Base-by-base conservation (phyloP, 176 grass and related monocot species). In the Carex cristatella region DNA sequence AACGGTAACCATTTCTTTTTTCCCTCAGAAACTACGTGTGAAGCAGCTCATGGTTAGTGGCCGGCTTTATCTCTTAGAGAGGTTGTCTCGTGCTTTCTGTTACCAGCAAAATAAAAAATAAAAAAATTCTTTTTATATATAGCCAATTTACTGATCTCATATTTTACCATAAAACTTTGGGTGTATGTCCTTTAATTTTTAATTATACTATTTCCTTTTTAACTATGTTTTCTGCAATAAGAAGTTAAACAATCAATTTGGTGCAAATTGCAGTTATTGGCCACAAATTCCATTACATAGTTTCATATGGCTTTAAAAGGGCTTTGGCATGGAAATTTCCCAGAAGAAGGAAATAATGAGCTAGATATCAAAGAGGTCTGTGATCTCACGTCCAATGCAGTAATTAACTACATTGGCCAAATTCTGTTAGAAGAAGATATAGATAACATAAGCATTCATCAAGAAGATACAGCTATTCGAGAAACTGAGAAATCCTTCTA, bases 231-330 rank as follows among this genome's bases (percentile, higher is more conserved):
- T 73, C 69, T 23, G 4, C 38, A 23, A 23, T 72, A 49, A 72
- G 18, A 49, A 72, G 23, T 49, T 72, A 72, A 72, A 48, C 0
- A 72, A 19, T 72, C 23, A 23, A 49, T 72, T 44, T 72, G 16
- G 40, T 72, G 69, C 18, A 37, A 51, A 74, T 74, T 74, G 44
- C 19, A 51, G 42, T 28, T 51, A 23, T 10, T 48, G 19, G n/a
- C 9, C 70, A 74, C 70, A 5, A 49, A 48, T 74, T 48, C 42
- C 27, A 51, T 19, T 33, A 67, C 14, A 59, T 59, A 51, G 42
- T 16, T 48, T 74, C n/a, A 74, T 74, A 74, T 74, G 70, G 44
- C 70, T 51, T 74, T 44, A 23, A 74, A 27, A 51, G 70, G n/a
- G 42, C n/a, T 51, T 51, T 10, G 3, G 7, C 3, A 74, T 27